Evolutionary conservation across 179 eudicot species (phyloP), one percentile per base, ranked within the genome.

Genomic region (Corrigiola litoralis): DNA sequence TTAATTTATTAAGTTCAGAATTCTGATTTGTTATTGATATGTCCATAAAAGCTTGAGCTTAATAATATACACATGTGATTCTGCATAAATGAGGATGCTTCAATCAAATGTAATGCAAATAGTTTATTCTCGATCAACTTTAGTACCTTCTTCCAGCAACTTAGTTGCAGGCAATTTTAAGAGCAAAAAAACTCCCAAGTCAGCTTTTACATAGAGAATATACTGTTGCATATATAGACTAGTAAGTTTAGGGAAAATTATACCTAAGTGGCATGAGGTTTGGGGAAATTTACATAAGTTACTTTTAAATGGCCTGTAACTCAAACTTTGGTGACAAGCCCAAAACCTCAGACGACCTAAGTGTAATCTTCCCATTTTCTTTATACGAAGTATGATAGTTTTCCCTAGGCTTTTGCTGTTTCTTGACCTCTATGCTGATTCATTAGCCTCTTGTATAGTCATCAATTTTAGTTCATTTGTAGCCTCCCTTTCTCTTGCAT

Each of bases 101-200:
- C 33, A 18, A 47, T 2, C 38, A 34, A 40, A 31, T 7, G 25
- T 37, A 16, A 41, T 25, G 20, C 29, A 7, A 20, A 27, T 21
- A 16, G 44, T 18, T 51, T 16, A 67, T 53, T 41, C 29, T 28
- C 58, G 47, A n/a, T n/a, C 59, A 58, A 34, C 44, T 32, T 34
- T 45, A 36, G 33, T 38, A 32, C 13, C 36, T n/a, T 49, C 42
- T 37, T 57, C 32, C 34, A 29, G 32, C 47, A 23, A 24, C 14
- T 29, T 56, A 10, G 5, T 65, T 21, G 7, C 18, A 16, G 21
- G 24, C 24, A 48, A 40, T 41, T 58, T 41, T 49, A 21, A 29
- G 33, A 47, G 20, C 33, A 7, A n/a, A 42, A n/a, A 69, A 58
- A 31, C 17, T 69, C 33, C 58, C 17, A 37, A 36, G 34, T 17